Evolutionary conservation across 2,329 filamentous ascomycete genomes (phyloP).

Genomic region (Hortaea sp.): DNA sequence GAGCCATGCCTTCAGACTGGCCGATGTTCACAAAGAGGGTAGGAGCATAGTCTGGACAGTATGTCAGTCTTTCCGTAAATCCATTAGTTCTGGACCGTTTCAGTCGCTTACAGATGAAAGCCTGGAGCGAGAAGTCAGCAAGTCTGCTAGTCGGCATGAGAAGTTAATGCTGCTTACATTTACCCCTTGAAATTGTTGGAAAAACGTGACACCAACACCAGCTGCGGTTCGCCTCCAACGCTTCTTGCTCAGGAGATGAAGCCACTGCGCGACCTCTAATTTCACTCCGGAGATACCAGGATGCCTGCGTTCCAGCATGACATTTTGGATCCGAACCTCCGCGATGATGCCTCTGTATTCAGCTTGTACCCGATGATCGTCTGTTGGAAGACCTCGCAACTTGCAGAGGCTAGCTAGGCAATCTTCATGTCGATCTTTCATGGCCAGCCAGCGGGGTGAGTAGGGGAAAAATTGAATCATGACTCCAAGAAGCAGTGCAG

Average conservation of each 20-base stretch:
- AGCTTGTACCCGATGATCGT: background rate
- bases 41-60: constrained; percentile 32
- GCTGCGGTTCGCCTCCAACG: background rate
- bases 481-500: constrained; percentile 12
- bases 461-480: constrained; percentile 17
- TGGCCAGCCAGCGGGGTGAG: constrained; percentile 18
- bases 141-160: background rate
- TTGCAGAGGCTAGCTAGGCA: constrained; percentile 8
- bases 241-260: background rate
- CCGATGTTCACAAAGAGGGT: constrained; percentile 30
- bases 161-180: background rate
- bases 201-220: background rate
- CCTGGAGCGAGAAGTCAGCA: background rate
- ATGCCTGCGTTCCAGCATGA: background rate
- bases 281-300: background rate
- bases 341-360: background rate
- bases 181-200: constrained; percentile 1
- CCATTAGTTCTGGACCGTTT: too few relatives aligned
- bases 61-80: background rate
- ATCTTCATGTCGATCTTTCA: constrained; percentile 13
- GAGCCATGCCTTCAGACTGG: constrained; percentile 9
- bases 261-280: background rate
- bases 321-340: background rate
- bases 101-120: too few relatives aligned
- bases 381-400: constrained; percentile 11